phyloP scores from a whole-genome alignment of 1,284 basidiomycete genomes.

The Melanopsichium pennsylvanicum region DNA sequence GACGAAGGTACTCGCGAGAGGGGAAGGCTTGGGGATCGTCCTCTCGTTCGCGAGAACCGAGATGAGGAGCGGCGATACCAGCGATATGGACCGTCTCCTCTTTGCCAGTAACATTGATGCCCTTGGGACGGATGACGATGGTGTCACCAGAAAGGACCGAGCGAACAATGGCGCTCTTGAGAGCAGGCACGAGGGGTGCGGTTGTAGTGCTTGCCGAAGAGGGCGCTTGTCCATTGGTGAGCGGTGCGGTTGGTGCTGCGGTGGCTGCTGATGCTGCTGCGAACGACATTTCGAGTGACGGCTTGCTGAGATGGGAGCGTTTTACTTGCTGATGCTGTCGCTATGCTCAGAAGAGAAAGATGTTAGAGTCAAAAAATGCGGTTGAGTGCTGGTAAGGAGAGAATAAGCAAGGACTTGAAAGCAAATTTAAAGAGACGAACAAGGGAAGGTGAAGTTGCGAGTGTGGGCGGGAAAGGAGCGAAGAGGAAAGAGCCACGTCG shows the following conservation, averaged over 20 bases:
- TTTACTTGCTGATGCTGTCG: not conserved
- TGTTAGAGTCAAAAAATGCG: too few relatives aligned
- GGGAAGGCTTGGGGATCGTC: constrained; percentile 83
- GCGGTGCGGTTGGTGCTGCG: constrained; percentile 35
- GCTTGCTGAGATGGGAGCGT: not conserved
- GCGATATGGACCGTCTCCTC: constrained; percentile 59
- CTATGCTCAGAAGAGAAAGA: not conserved
- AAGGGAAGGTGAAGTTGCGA: not conserved
- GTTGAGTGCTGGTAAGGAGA: too few relatives aligned
- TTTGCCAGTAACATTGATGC: constrained; percentile 51
- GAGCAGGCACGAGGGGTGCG: constrained; percentile 27
- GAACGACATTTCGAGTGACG: constrained; percentile 27
- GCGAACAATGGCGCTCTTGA: constrained; percentile 61
- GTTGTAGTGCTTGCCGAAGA: not conserved
- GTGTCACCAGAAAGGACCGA: constrained; percentile 58
- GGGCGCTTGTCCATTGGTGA: constrained; percentile 1
- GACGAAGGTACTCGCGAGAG: constrained; percentile 87
- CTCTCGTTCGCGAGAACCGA: constrained; percentile 58
- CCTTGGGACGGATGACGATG: constrained; percentile 56
- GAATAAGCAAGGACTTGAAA: too few relatives aligned
- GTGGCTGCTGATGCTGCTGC: constrained; percentile 45
- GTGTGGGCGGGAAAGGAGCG: too few relatives aligned
- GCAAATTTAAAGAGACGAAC: too few relatives aligned
- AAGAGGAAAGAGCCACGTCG: too few relatives aligned
- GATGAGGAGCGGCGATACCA: constrained; percentile 57